These are phyloP conservation scores for Synchytrium microbalum DNA, from an alignment of 371 early-diverging fungal genomes.

Conservation along the genomic window DNA sequence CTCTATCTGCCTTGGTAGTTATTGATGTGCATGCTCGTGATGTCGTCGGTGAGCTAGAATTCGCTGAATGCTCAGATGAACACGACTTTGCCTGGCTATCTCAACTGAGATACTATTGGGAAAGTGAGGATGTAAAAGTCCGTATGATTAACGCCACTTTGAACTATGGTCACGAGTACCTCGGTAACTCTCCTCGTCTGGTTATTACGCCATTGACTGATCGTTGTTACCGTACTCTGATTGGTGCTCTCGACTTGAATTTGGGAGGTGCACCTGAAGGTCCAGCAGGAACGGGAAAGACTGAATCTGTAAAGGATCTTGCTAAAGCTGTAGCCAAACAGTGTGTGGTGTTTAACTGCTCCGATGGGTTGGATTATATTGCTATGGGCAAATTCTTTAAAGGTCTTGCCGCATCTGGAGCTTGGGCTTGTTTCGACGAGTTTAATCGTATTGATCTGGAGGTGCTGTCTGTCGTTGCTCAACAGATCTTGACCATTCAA, in stretches of 20 bases:
- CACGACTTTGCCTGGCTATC: constrained; percentile 49
- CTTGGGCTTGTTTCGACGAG: constrained; percentile 58
- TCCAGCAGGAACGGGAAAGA: constrained; percentile 47
- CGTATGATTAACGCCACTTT: constrained; percentile 49
- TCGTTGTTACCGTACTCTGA: constrained; percentile 47
- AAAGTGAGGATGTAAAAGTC: constrained; percentile 43
- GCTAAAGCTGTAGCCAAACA: constrained; percentile 51
- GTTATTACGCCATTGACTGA: constrained; percentile 51
- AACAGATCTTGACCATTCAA: constrained; percentile 49
- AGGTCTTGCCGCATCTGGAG: constrained; percentile 42
- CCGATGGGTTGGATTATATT: constrained; percentile 47
- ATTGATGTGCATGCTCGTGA: constrained; percentile 52
- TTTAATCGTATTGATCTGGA: constrained; percentile 55
- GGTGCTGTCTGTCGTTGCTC: constrained; percentile 47
- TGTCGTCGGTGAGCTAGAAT: constrained; percentile 40
- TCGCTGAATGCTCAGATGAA: constrained; percentile 31
- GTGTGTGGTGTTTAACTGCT: constrained; percentile 56
- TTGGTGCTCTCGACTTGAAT: constrained; percentile 48
- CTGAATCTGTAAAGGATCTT: constrained; percentile 54
- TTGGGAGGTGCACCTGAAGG: constrained; percentile 52
- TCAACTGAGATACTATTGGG: constrained; percentile 52
- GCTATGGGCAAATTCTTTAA: constrained; percentile 56
- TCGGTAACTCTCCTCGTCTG: constrained; percentile 41
- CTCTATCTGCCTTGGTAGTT: constrained; percentile 42
- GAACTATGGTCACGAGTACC: constrained; percentile 46